Conservation (phyloP, 805 yeast species). For the Candida glaebosa region DNA sequence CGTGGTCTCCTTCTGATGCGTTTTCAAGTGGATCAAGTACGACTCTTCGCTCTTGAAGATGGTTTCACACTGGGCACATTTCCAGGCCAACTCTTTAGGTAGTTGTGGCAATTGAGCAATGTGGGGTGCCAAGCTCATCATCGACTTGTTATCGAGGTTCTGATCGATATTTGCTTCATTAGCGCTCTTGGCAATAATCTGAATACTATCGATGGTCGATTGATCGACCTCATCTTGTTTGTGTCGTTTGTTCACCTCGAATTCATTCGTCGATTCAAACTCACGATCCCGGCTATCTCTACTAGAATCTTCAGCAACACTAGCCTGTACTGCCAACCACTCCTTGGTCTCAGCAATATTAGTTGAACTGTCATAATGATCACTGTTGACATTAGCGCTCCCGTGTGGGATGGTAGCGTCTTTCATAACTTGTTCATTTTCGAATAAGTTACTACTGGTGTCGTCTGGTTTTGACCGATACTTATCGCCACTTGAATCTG, state of each 20-base stretch:
- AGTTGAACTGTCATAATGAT: not conserved
- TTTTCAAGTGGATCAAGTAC: conserved; percentile 10
- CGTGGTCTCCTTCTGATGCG: conserved; percentile 11
- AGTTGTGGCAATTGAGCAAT: no score
- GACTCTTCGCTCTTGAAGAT: conserved; percentile 9
- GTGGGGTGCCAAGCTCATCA: not conserved
- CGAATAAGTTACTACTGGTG: not conserved
- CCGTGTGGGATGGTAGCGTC: conserved; percentile 5
- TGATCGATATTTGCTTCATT: conserved; percentile 2
- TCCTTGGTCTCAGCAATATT: not conserved
- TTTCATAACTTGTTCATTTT: not conserved
- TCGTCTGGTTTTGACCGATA: not conserved
- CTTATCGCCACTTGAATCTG: not conserved
- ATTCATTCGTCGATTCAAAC: not conserved
- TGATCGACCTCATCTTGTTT: not conserved
- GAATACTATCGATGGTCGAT: conserved; percentile 1
- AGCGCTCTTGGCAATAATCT: conserved; percentile 4
- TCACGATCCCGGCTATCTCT: conserved; percentile 4
- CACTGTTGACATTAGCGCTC: conserved; percentile 1
- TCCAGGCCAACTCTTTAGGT: conserved; percentile 1
- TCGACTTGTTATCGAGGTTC: not conserved
- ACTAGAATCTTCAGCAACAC: not conserved
- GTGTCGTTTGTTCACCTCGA: not conserved
- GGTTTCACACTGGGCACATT: conserved; percentile 10
- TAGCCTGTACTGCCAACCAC: conserved; percentile 1